Conservation (phyloP, 2,329 filamentous ascomycete species). For the Fusarium sp. region DNA sequence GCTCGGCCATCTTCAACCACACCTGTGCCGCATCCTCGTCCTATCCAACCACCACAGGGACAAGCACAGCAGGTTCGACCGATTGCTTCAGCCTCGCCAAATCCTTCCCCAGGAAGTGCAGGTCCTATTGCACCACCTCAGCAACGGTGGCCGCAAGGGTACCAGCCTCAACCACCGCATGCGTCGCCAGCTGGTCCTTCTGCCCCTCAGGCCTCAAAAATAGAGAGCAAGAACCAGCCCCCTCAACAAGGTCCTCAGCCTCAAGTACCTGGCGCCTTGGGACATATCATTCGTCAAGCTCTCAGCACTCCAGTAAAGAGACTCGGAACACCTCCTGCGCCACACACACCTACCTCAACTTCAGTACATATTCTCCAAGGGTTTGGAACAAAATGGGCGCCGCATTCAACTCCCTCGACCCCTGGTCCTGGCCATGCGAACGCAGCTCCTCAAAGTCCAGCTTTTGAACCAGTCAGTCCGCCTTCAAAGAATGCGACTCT, state of each 20-base stretch:
- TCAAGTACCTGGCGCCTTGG: conserved; percentile 54
- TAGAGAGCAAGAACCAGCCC: conserved; percentile 44
- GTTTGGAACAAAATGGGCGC: conserved; percentile 69
- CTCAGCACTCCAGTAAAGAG: conserved; percentile 51
- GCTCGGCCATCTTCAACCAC: conserved; percentile 49
- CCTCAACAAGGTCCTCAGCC: conserved; percentile 49
- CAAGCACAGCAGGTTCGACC: conserved; percentile 46
- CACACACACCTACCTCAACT: conserved; percentile 52
- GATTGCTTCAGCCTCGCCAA: conserved; percentile 49
- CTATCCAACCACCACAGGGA: conserved; percentile 48
- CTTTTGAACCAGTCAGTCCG: conserved; percentile 70
- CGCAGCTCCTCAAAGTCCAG: conserved; percentile 61
- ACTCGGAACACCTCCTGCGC: conserved; percentile 47
- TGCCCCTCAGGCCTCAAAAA: conserved; percentile 41
- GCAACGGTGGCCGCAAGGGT: conserved; percentile 51
- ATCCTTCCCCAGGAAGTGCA: conserved; percentile 38
- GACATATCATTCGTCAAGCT: conserved; percentile 56
- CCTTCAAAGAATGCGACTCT: conserved; percentile 55
- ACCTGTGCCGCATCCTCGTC: conserved; percentile 51
- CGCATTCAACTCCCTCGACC: conserved; percentile 68
- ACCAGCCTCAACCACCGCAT: conserved; percentile 46
- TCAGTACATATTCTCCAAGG: conserved; percentile 48
- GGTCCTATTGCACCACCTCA: conserved; percentile 45
- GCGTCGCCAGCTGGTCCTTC: conserved; percentile 42
- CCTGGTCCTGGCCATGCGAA: conserved; percentile 56